These are phyloP conservation scores for Pseudogymnoascus sp. DNA, from an alignment of 2,329 filamentous ascomycete species.

Conservation along the genomic window DNA sequence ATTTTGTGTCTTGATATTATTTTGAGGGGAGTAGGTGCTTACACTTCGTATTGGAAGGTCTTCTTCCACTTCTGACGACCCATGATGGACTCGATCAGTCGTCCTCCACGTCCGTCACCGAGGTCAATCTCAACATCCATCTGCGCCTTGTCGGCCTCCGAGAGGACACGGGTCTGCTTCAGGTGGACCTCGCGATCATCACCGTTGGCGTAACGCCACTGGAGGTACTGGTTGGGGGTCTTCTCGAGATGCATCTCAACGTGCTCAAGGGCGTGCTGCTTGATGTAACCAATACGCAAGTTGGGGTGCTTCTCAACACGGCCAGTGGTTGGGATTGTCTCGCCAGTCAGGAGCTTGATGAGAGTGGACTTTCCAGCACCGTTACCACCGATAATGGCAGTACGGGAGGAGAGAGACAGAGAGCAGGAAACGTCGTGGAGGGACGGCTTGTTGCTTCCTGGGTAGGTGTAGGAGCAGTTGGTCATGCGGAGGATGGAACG, in stretches of 20 bases:
- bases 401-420: slow-evolving; percentile 79
- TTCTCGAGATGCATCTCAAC: slow-evolving; percentile 99
- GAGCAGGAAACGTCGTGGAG: slow-evolving; percentile 79
- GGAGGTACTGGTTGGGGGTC: slow-evolving; percentile 96
- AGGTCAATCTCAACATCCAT: slow-evolving; percentile 88
- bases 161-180: slow-evolving; percentile 92
- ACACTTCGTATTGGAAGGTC: slow-evolving; percentile 95
- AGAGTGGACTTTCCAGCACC: slow-evolving; percentile 97
- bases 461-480: slow-evolving; percentile 87
- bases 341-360: slow-evolving; percentile 93
- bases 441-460: slow-evolving; percentile 80
- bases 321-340: slow-evolving; percentile 72
- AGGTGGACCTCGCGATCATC: slow-evolving; percentile 94
- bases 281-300: slow-evolving; percentile 97
- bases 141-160: slow-evolving; percentile 74
- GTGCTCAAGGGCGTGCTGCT: slow-evolving; percentile 97
- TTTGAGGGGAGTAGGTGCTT: slow-evolving; percentile 30
- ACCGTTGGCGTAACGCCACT: slow-evolving; percentile 96
- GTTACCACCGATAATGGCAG: slow-evolving; percentile 94
- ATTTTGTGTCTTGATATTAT: slow-evolving; percentile 9
- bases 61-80: slow-evolving; percentile 99
- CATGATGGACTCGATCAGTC: slow-evolving; percentile 79
- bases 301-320: slow-evolving; percentile 98
- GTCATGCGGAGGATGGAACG: slow-evolving; percentile 93
- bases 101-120: slow-evolving; percentile 67